These are phyloP conservation scores for Tephrocybe sp. DNA, from an alignment of 768 basidiomycete genomes.

Conservation along the genomic window DNA sequence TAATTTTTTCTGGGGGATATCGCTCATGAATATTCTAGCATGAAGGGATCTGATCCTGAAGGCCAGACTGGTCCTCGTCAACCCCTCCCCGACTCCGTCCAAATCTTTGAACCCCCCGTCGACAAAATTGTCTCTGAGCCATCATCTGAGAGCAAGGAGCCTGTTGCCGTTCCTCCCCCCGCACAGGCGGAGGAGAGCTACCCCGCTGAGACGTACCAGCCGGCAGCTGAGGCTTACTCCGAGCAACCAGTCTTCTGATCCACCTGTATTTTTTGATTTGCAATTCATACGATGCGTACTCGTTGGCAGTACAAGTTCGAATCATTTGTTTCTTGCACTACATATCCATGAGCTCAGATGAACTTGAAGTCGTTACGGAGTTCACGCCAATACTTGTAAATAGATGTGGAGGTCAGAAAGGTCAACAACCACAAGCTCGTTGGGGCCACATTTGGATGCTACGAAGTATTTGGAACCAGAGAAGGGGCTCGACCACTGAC, in stretches of 20 bases:
- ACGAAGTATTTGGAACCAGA: too few relatives aligned
- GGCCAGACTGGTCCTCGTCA: constrained; percentile 87
- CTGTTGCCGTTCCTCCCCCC: constrained; percentile 47
- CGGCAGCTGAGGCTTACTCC: constrained; percentile 28
- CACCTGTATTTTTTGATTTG: constrained; percentile 10
- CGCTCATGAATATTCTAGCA: constrained; percentile 45
- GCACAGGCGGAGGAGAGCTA: constrained; percentile 53
- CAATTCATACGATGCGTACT: constrained; percentile 3
- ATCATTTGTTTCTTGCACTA: too few relatives aligned
- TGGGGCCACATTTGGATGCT: too few relatives aligned
- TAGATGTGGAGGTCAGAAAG: too few relatives aligned
- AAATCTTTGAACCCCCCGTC: constrained; percentile 83
- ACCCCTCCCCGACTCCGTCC: constrained; percentile 93
- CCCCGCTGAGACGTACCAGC: constrained; percentile 39
- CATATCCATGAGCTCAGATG: too few relatives aligned
- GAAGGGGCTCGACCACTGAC: too few relatives aligned
- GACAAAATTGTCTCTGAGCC: constrained; percentile 91
- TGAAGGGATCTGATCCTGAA: constrained; percentile 95
- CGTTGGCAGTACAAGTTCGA: not conserved
- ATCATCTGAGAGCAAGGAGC: constrained; percentile 85
- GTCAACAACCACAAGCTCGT: too few relatives aligned
- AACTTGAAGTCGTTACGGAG: too few relatives aligned
- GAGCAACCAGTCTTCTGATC: constrained; percentile 63
- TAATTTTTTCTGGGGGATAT: constrained; percentile 7
- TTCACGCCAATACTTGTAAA: too few relatives aligned